A percentile compares a stretch with the other conserved stretches of the same genome.
These are phyloP conservation scores for Austroboletus niveus DNA, from an alignment of 1,284 basidiomycete species.

Conservation along the genomic window DNA sequence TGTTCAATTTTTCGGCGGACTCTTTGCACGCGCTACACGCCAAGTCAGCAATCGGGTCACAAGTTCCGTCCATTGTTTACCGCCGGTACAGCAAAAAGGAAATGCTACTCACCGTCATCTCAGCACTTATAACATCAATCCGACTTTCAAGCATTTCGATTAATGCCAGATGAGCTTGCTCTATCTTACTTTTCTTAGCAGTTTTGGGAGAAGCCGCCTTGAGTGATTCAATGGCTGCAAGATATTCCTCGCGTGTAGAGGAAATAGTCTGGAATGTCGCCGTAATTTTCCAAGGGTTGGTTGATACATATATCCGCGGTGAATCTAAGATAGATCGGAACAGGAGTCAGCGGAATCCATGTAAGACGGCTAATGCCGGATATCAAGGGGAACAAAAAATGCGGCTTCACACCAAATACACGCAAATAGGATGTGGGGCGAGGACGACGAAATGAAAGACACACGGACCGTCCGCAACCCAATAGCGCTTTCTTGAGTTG, in stretches of 20 bases:
- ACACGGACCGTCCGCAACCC: slow-evolving; percentile 80
- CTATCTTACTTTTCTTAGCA: slow-evolving; percentile 51
- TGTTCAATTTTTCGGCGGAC: slow-evolving; percentile 68
- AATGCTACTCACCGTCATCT: slow-evolving; percentile 57
- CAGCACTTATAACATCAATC: slow-evolving; percentile 62
- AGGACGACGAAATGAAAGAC: slow-evolving; percentile 38
- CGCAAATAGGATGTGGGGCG: slow-evolving; percentile 56
- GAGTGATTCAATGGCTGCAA: slow-evolving; percentile 56
- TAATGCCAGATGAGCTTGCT: slow-evolving; percentile 57
- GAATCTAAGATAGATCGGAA: slow-evolving; percentile 57
- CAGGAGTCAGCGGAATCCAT: slow-evolving; percentile 36
- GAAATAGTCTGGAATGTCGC: slow-evolving; percentile 68
- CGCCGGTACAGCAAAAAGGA: slow-evolving; percentile 11
- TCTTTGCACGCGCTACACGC: slow-evolving; percentile 61
- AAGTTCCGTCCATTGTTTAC: slow-evolving; percentile 12
- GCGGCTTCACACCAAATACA: slow-evolving; percentile 57
- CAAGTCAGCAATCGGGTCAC: slow-evolving; percentile 27
- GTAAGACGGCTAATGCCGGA: slow-evolving; percentile 39
- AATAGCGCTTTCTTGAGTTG: slow-evolving; percentile 67
- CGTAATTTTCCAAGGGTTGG: slow-evolving; percentile 82
- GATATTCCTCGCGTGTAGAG: slow-evolving; percentile 69
- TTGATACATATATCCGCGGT: slow-evolving; percentile 73
- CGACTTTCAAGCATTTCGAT: slow-evolving; percentile 60
- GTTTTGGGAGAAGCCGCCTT: slow-evolving; percentile 52
- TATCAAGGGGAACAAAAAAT: slow-evolving; percentile 39